A percentile compares a stretch with the other conserved stretches of the same genome.
Conservation (phyloP, 352 stramenopile species). For the Aphanomyces invadans region DNA sequence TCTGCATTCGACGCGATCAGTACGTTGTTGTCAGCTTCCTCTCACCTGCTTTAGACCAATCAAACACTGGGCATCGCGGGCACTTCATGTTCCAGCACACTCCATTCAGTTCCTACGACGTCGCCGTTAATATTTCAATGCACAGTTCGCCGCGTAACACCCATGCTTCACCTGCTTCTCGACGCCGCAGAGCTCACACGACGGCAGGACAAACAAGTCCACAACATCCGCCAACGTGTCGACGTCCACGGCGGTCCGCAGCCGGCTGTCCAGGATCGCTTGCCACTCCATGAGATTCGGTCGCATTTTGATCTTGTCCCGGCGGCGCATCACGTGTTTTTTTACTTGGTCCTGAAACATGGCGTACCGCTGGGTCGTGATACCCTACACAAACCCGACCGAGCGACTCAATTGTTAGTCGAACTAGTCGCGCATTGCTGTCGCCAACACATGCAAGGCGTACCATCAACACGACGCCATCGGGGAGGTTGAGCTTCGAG, state of each 20-base stretch:
- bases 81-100: constrained; percentile 73
- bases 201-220: constrained; percentile 59
- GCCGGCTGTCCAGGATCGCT: constrained; percentile 55
- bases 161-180: constrained; percentile 79
- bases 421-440: background rate
- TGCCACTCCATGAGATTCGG: constrained; percentile 78
- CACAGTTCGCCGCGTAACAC: no score
- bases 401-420: background rate
- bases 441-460: no score
- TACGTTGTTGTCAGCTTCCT: background rate
- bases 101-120: constrained; percentile 42
- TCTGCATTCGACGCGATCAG: no score
- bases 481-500: constrained; percentile 53
- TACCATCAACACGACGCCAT: constrained; percentile 68
- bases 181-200: constrained; percentile 72
- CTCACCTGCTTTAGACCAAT: constrained; percentile 21
- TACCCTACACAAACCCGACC: constrained; percentile 30
- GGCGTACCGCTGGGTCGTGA: constrained; percentile 66
- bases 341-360: constrained; percentile 82
- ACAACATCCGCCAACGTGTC: constrained; percentile 48
- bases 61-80: constrained; percentile 57
- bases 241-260: constrained; percentile 43
- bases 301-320: constrained; percentile 76
- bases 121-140: no score
- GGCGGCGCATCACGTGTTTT: constrained; percentile 68